phyloP scores from a whole-genome alignment of 1,139 yeast genomes.

The Taphrina confusa region DNA sequence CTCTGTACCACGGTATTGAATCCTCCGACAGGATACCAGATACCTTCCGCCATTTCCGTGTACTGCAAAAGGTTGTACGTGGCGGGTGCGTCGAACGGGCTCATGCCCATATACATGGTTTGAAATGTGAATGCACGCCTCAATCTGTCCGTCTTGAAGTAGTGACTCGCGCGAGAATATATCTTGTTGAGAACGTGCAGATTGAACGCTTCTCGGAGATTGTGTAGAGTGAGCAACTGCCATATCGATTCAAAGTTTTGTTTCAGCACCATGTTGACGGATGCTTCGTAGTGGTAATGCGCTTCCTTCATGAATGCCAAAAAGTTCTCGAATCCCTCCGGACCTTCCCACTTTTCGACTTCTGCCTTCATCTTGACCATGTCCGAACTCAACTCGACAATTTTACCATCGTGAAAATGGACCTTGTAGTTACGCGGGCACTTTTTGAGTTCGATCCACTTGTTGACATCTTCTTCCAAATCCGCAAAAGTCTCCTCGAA shows the following conservation, averaged over 20 bases:
- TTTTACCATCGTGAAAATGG: conserved; percentile 34
- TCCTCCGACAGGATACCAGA: conserved; percentile 35
- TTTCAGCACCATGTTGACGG: conserved; percentile 31
- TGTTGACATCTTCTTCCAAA: conserved; percentile 31
- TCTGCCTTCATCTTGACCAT: conserved; percentile 35
- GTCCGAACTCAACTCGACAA: conserved; percentile 27
- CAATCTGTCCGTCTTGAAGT: conserved; percentile 33
- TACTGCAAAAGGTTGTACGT: conserved; percentile 35
- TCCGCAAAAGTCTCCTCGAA: conserved; percentile 34
- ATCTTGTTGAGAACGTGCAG: conserved; percentile 34
- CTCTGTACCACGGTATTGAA: conserved; percentile 32
- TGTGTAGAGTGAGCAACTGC: conserved; percentile 25
- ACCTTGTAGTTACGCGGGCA: conserved; percentile 32
- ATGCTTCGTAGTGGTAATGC: conserved; percentile 34
- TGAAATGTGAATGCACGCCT: conserved; percentile 35
- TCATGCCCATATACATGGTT: conserved; percentile 36
- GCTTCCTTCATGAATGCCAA: conserved; percentile 34
- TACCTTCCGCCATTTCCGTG: conserved; percentile 35
- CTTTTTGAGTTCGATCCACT: conserved; percentile 22
- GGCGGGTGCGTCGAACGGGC: conserved; percentile 35
- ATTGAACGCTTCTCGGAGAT: conserved; percentile 20
- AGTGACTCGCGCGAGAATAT: conserved; percentile 28
- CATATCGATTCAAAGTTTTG: conserved; percentile 33
- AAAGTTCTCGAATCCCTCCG: conserved; percentile 29
- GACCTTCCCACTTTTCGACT: conserved; percentile 34